These are phyloP conservation scores for Fusarium sp. DNA, from an alignment of 2,329 filamentous ascomycete species.

Conservation along the genomic window DNA sequence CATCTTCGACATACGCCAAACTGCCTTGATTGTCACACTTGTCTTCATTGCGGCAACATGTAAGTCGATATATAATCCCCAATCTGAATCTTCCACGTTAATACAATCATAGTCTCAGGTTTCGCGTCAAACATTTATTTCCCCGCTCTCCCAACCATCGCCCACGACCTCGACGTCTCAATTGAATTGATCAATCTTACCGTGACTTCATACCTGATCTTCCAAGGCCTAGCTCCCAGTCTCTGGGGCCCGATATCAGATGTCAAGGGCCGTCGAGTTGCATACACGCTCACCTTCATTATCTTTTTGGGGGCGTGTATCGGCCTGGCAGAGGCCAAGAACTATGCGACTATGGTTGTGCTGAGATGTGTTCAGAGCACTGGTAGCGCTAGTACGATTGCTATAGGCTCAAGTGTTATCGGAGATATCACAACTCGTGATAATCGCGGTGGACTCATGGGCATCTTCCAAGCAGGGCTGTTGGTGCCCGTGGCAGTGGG, in stretches of 20 bases:
- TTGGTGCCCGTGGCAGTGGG: constrained; percentile 55
- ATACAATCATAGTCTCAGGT: constrained; percentile 45
- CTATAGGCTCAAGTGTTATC: constrained; percentile 45
- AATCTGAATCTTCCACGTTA: background rate
- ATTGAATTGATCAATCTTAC: constrained; percentile 54
- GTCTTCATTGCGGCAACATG: constrained; percentile 62
- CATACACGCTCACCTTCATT: constrained; percentile 56
- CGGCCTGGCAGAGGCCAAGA: constrained; percentile 53
- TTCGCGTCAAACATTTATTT: constrained; percentile 60
- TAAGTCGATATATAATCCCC: constrained; percentile 33
- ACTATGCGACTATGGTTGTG: constrained; percentile 54
- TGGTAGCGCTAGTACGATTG: constrained; percentile 54
- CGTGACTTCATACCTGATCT: constrained; percentile 59
- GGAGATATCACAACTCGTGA: constrained; percentile 44
- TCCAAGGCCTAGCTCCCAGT: constrained; percentile 64
- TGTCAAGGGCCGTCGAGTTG: constrained; percentile 53
- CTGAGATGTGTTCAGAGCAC: constrained; percentile 59
- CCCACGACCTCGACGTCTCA: constrained; percentile 53
- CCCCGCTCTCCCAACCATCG: constrained; percentile 56
- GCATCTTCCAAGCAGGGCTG: constrained; percentile 36
- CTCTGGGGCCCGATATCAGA: constrained; percentile 61
- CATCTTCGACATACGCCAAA: constrained; percentile 61
- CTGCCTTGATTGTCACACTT: constrained; percentile 56
- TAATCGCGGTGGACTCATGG: constrained; percentile 44
- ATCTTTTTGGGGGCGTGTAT: constrained; percentile 64